Evolutionary conservation across 345 rosid genomes (phyloP).

Genomic region (Gossypium rotundifolium): DNA sequence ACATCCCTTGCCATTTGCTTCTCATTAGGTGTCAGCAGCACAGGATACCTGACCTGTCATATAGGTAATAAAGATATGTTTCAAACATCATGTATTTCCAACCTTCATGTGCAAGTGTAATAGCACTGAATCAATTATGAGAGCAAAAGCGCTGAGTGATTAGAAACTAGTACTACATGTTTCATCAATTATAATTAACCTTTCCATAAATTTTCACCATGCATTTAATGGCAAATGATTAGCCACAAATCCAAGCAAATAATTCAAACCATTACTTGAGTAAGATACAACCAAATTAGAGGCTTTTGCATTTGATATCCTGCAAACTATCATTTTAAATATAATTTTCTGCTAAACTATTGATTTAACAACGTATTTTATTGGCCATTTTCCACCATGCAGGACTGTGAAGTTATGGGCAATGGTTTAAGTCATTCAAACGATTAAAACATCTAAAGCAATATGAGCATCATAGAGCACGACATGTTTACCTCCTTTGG

Average conservation of each 20-base stretch:
- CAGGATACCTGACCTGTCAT: slow-evolving; percentile 93
- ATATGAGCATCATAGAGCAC: background rate
- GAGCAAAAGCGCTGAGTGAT: background rate
- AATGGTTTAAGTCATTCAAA: background rate
- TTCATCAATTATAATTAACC: background rate
- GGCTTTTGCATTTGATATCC: background rate
- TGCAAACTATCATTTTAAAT: background rate
- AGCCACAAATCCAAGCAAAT: slow-evolving; percentile 3
- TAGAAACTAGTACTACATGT: background rate
- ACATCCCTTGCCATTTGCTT: slow-evolving; percentile 99
- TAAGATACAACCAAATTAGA: background rate
- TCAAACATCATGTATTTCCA: background rate
- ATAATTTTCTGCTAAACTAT: background rate
- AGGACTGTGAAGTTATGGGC: background rate
- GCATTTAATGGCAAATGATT: background rate
- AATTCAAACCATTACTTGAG: background rate
- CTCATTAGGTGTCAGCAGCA: slow-evolving; percentile 91
- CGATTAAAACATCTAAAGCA: background rate
- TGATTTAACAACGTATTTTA: background rate
- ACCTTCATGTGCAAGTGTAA: background rate
- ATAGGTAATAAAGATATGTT: slow-evolving; percentile 10
- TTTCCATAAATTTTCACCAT: background rate
- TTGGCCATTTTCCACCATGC: background rate
- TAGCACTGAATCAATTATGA: background rate
- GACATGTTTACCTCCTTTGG: background rate